Base-by-base conservation (phyloP, 176 grass and related monocot species). In the Stipa capillata region DNA sequence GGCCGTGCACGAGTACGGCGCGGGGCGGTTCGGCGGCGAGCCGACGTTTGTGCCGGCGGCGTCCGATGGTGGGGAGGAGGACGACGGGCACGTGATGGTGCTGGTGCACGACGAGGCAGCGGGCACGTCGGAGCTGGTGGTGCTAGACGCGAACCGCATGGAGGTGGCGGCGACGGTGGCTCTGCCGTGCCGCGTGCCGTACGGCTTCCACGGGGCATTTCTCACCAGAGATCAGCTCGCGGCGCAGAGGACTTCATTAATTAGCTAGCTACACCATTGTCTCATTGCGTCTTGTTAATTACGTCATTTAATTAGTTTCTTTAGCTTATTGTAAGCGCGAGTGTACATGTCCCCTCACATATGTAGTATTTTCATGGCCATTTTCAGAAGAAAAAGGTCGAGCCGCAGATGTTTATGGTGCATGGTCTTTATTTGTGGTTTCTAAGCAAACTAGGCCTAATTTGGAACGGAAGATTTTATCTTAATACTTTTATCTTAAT, bases 201-300 rank as follows among this genome's bases (percentile, higher is more conserved):
- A 91, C 7, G 85, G 89, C 39, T 91, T 87, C 78, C 85, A 91
- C 55, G 85, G 89, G 14, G 80, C 70, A 2, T 91, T 91, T 21
- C 66, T 91, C 52, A 65, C 61, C 33, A 39, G 69, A 4, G 61
- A 76, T 8, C 76, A 82, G 34, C 45, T 91, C 35, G 72, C 55
- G 11, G 55, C 25, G 55, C 55, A 15, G 55, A 58, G 53, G 44
- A 27, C 23, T 51, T 51, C 4, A 51, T 20, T 51, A 51, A n/a
- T n/a, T n/a, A n/a, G 18, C 18, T 37, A 37, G 35, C 6, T 37
- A 37, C 35, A 37, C 35, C n/a, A n/a, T n/a, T n/a, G n/a, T n/a
- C n/a, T n/a, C n/a, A n/a, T n/a, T n/a, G n/a, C n/a, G n/a, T n/a
- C n/a, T n/a, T n/a, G n/a, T n/a, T n/a, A n/a, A n/a, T n/a, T n/a